A percentile compares a stretch with the other conserved stretches of the same genome.
Conservation (phyloP, 2,329 filamentous ascomycete genomes). For the Fusarium acutatum region DNA sequence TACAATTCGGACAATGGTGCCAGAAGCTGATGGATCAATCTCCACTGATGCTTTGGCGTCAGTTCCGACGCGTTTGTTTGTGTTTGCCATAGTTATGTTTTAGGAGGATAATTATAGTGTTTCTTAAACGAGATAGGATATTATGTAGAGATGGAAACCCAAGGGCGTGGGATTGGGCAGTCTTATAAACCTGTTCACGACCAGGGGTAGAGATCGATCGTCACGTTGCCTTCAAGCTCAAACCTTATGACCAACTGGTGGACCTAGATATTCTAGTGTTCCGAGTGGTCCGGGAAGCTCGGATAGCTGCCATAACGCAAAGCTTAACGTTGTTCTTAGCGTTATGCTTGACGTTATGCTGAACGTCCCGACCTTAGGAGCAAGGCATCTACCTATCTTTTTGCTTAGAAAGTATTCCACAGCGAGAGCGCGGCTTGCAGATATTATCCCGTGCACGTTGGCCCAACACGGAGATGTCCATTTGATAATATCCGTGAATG, state of each 20-base stretch:
- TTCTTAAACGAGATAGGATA: fast-evolving
- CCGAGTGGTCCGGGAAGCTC: not conserved
- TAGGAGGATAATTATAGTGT: not conserved
- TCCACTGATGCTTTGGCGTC: not conserved
- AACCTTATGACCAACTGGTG: not conserved
- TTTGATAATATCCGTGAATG: not conserved
- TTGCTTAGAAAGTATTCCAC: not conserved
- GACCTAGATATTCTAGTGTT: not conserved
- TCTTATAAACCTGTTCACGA: not conserved
- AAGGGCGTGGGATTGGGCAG: not conserved
- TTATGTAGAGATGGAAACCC: not conserved
- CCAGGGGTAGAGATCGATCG: not conserved
- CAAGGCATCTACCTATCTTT: not conserved
- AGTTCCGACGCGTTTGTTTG: not conserved
- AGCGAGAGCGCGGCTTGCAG: fast-evolving
- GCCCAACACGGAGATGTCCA: not conserved
- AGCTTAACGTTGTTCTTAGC: not conserved
- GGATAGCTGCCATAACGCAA: not conserved
- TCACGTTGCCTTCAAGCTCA: not conserved
- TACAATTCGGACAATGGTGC: not conserved
- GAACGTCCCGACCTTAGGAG: fast-evolving
- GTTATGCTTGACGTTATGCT: not conserved
- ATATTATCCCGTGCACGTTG: fast-evolving
- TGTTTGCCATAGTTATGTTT: not conserved
- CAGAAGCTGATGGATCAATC: not conserved